Evolutionary conservation across 2,329 filamentous ascomycete genomes (phyloP).

Genomic region (Chalaropsis thielavioides): DNA sequence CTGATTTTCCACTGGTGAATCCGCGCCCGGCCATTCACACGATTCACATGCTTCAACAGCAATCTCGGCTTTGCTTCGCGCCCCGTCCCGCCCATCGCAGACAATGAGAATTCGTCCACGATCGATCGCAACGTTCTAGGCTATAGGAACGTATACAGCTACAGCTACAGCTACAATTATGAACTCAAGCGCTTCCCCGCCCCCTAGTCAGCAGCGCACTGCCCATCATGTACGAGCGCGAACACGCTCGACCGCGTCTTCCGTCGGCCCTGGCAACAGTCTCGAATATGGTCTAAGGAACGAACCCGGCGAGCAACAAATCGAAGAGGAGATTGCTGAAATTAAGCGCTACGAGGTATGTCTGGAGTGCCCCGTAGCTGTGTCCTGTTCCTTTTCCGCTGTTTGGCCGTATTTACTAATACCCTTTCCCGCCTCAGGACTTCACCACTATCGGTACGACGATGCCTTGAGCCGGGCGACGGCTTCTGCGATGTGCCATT

Average conservation of each 20-base stretch:
- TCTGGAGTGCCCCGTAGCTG: slow-evolving; percentile 19
- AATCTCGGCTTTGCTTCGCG: background rate
- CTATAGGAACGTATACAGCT: background rate
- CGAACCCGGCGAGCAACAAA: slow-evolving; percentile 41
- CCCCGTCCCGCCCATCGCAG: background rate
- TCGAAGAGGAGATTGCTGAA: slow-evolving; percentile 89
- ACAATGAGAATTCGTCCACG: background rate
- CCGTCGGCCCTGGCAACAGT: background rate
- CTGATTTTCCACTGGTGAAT: background rate
- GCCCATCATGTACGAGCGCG: slow-evolving; percentile 12
- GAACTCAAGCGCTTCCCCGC: slow-evolving; percentile 9
- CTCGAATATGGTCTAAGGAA: slow-evolving; percentile 25
- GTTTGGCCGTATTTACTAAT: background rate
- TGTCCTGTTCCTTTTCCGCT: background rate
- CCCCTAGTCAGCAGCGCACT: slow-evolving; percentile 2
- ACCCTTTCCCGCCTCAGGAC: slow-evolving; percentile 35
- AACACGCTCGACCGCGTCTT: slow-evolving; percentile 5
- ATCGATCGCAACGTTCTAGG: background rate
- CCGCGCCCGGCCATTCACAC: background rate
- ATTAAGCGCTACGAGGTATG: slow-evolving; percentile 86
- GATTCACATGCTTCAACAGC: background rate
- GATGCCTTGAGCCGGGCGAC: slow-evolving; percentile 1
- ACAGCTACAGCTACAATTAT: slow-evolving; percentile 8
- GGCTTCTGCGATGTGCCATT: background rate
- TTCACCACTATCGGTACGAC: slow-evolving; percentile 76